Percentiles rank a stretch among this genome's conserved stretches.
phyloP scores from a whole-genome alignment of 768 basidiomycete genomes.

The Amanita pallidorosea region DNA sequence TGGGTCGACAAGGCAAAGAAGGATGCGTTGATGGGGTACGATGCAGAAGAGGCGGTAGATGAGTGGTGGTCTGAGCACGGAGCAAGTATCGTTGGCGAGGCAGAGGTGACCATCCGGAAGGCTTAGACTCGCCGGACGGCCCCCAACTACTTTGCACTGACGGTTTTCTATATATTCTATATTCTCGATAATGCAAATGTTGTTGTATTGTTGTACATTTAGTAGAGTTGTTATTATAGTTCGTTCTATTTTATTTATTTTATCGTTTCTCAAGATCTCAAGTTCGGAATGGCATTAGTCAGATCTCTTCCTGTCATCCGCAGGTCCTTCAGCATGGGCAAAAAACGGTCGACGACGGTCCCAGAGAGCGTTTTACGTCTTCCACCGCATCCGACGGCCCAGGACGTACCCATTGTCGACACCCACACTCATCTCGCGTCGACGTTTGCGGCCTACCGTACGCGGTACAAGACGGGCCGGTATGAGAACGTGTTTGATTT shows the following conservation, averaged over 20 bases:
- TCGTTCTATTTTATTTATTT: background rate
- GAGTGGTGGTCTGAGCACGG: constrained; percentile 27
- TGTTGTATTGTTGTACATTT: background rate
- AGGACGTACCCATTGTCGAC: constrained; percentile 46
- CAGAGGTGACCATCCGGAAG: background rate
- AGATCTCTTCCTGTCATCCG: background rate
- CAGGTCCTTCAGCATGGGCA: constrained; percentile 20
- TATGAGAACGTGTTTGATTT: constrained; percentile 58
- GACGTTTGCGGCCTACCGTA: constrained; percentile 54
- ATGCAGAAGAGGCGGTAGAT: constrained; percentile 41
- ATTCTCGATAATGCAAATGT: background rate
- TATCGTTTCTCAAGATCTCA: too few species aligned
- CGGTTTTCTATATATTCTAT: background rate
- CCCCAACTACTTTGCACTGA: background rate
- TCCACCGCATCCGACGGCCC: constrained; percentile 16
- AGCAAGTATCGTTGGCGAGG: background rate
- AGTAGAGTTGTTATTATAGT: background rate
- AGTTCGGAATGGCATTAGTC: background rate
- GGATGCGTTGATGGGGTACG: constrained; percentile 37
- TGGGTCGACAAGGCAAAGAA: constrained; percentile 47
- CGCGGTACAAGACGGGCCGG: constrained; percentile 48
- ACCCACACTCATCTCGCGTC: constrained; percentile 81
- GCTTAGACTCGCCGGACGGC: background rate
- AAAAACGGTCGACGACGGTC: constrained; percentile 27
- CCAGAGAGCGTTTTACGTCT: constrained; percentile 26